phyloP scores from a whole-genome alignment of 805 yeast genomes.

The Myxozyma sirexii region DNA sequence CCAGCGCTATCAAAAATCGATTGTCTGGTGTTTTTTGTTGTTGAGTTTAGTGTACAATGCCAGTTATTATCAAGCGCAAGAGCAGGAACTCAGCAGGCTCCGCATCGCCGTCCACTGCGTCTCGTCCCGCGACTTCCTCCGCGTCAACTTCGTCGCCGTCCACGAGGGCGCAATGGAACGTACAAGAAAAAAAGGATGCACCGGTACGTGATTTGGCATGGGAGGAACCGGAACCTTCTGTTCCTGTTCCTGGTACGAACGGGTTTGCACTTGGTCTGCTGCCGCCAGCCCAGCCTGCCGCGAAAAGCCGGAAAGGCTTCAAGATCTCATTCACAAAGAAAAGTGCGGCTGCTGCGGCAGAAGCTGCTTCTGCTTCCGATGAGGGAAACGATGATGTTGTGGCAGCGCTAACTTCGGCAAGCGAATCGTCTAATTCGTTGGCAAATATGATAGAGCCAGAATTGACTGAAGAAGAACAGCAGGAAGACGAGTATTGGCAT shows the following conservation, averaged over 20 bases:
- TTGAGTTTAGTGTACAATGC: not conserved
- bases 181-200: too few species aligned
- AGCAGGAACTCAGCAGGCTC: not conserved
- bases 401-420: not conserved
- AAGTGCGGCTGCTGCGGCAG: not conserved
- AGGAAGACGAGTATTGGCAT: too few species aligned
- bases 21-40: not conserved
- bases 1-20: too few species aligned
- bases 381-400: not conserved
- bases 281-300: constrained; percentile 60
- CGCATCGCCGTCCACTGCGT: not conserved
- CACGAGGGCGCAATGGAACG: not conserved
- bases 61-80: constrained; percentile 1
- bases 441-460: too few species aligned
- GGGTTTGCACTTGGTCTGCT: constrained; percentile 73
- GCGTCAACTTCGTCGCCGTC: not conserved
- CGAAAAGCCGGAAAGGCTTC: constrained; percentile 50
- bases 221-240: constrained; percentile 59
- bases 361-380: not conserved
- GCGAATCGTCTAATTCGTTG: too few species aligned
- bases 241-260: constrained; percentile 61
- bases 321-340: not conserved
- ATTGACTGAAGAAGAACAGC: too few species aligned
- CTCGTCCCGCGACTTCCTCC: constrained; percentile 2
- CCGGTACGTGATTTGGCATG: too few species aligned